Conservation (phyloP, 2,329 filamentous ascomycete species). For the Aureobasidium melanogenum region DNA sequence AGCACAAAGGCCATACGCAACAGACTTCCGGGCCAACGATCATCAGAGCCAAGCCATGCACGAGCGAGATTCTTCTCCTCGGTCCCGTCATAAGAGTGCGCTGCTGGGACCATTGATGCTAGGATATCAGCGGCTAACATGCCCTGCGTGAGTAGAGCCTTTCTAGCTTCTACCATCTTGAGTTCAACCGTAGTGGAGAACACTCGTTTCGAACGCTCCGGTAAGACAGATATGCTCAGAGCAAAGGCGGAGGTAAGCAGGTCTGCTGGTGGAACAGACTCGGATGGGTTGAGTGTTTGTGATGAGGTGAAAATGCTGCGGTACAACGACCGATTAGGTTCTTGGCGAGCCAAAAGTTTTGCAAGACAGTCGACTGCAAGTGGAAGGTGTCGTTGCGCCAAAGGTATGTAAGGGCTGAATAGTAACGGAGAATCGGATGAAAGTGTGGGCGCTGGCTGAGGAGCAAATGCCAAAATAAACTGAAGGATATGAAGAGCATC, state of each 20-base stretch:
- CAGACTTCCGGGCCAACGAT: slow-evolving; percentile 75
- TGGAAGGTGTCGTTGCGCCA: slow-evolving; percentile 77
- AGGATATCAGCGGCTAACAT: slow-evolving; percentile 85
- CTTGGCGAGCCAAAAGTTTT: slow-evolving; percentile 84
- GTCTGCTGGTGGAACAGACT: slow-evolving; percentile 50
- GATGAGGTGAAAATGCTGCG: slow-evolving; percentile 67
- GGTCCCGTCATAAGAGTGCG: slow-evolving; percentile 8
- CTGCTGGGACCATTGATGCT: slow-evolving; percentile 51
- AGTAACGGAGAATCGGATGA: slow-evolving; percentile 19
- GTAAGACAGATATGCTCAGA: slow-evolving; percentile 75
- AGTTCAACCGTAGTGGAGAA: slow-evolving; percentile 34
- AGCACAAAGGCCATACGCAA: slow-evolving; percentile 67
- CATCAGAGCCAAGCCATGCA: slow-evolving; percentile 73
- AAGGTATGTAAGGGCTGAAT: slow-evolving; percentile 40
- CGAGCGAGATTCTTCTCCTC: slow-evolving; percentile 52
- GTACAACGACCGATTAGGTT: slow-evolving; percentile 82
- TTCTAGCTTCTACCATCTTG: slow-evolving; percentile 69
- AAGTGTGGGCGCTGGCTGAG: slow-evolving; percentile 58
- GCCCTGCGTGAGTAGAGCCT: slow-evolving; percentile 85
- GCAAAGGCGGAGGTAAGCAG: slow-evolving; percentile 81
- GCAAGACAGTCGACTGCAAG: slow-evolving; percentile 83
- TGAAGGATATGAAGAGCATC: slow-evolving; percentile 80
- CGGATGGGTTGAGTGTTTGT: slow-evolving; percentile 21
- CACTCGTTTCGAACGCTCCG: slow-evolving; percentile 52
- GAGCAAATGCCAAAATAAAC: slow-evolving; percentile 85